A percentile compares a stretch with the other conserved stretches of the same genome.
Conservation (phyloP, 1,139 yeast species). For the Saccharomycopsis crataegensis region DNA sequence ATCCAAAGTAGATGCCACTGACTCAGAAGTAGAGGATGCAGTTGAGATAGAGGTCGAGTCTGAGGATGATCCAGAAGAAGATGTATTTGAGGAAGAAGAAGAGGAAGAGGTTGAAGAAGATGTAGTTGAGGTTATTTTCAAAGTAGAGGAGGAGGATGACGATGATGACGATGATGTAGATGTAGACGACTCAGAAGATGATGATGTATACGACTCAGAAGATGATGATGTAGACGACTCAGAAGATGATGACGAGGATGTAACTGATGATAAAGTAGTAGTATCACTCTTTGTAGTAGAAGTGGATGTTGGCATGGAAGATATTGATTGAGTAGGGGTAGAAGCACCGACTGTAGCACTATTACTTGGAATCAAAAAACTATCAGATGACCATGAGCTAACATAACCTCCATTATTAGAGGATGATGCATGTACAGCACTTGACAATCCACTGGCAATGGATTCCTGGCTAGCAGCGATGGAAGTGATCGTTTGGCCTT, state of each 20-base stretch:
- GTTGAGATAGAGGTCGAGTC: conserved; percentile 19
- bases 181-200: conserved; percentile 8
- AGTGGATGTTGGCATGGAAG: no score
- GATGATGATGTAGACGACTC: conserved; percentile 9
- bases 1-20: conserved; percentile 22
- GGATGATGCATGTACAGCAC: conserved; percentile 8
- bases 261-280: conserved; percentile 25
- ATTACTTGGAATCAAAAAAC: conserved; percentile 10
- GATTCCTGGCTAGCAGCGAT: conserved; percentile 20
- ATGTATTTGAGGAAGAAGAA: conserved; percentile 26
- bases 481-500: conserved; percentile 25
- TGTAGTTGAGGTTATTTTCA: neutral
- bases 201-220: neutral
- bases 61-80: conserved; percentile 24
- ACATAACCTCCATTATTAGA: conserved; percentile 1
- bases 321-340: conserved; percentile 16
- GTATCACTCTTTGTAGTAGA: conserved; percentile 8
- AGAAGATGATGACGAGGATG: conserved; percentile 18
- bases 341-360: neutral
- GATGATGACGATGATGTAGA: conserved; percentile 17
- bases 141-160: conserved; percentile 20
- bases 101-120: conserved; percentile 15
- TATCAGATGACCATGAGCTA: conserved; percentile 13
- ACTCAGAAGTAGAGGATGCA: conserved; percentile 18
- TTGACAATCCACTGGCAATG: conserved; percentile 18